Base-by-base conservation (phyloP, 805 yeast genomes). In the Ogataea neopini region DNA sequence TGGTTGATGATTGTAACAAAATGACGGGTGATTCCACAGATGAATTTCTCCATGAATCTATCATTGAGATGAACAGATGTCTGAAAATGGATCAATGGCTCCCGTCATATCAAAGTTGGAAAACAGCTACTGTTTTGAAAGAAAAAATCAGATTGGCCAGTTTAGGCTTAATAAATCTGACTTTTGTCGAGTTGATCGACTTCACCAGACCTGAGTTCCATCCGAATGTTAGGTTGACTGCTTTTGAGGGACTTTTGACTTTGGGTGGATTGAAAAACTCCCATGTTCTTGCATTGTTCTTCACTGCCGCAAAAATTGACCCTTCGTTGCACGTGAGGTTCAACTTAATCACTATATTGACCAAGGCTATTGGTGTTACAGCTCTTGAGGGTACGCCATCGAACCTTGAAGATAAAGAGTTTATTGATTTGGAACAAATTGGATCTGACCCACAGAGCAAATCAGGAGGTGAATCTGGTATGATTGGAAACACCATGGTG, bases 21-120 rank as follows among this genome's bases (percentile, higher is more conserved):
- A 40, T 52, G 1, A 32, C 58, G 3, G 43, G 45, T 5, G 67
- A 61, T 17, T 59, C 57, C 3, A 75, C 71, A 25, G 62, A 50
- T 25, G 61, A 59, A 3, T 80, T 76, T 56, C 61, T 79, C 2
- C 54, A 62, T 3, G 76, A 75, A 13, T 81, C 83, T 0, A 57
- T 83, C 6, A 74, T 76, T 6, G 97, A 91, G 60, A 71, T 94
- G 39, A 80, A 83, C 46, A 75, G 97, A 49, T 76, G 83, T 50
- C 80, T 82, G 54, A 81, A 90, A 51, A 75, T 94, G 68, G 98
- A 92, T 59, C 82, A 79, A 36, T 89, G 95, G 95, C 74, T 85
- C 6, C 92, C 97, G 1, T 84, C 96, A 0, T 81, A 78, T 51
- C 84, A 81, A 44, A 63, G 76, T 48, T 52, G 74, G 30, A 70